phyloP scores from a whole-genome alignment of 106 monocot species.

The Vanilla planifolia region DNA sequence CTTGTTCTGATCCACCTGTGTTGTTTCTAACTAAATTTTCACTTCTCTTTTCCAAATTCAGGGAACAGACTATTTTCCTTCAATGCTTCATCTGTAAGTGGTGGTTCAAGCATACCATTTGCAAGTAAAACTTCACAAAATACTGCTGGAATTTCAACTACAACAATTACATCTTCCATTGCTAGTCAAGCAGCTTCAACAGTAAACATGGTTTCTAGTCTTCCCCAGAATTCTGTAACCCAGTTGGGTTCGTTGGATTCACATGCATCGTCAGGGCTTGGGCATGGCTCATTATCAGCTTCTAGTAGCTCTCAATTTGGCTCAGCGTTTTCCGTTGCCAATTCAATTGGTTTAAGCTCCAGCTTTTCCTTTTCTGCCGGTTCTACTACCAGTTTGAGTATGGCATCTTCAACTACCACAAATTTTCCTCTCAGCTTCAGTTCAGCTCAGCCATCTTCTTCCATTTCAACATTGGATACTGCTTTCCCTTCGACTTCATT shows the following conservation, averaged over 20 bases:
- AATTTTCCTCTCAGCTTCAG: slow-evolving; percentile 1
- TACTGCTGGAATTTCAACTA: neutral
- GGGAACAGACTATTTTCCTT: neutral
- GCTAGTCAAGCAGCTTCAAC: neutral
- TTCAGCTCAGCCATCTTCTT: slow-evolving; percentile 8
- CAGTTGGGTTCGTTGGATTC: neutral
- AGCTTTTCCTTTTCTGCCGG: slow-evolving; percentile 13
- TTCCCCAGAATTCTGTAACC: neutral
- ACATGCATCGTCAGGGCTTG: neutral
- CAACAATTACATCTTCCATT: neutral
- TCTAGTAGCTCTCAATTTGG: too few species aligned
- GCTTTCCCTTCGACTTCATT: neutral
- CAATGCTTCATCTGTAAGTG: neutral
- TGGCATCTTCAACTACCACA: slow-evolving; percentile 9
- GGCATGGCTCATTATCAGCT: neutral
- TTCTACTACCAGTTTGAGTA: slow-evolving; percentile 7
- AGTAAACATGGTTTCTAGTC: neutral
- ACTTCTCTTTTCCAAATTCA: neutral
- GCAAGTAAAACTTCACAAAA: neutral
- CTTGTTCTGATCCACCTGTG: too few species aligned
- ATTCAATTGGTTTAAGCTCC: slow-evolving; percentile 11
- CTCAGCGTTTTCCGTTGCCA: too few species aligned
- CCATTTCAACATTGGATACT: neutral
- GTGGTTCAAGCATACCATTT: neutral
- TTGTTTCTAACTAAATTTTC: too few species aligned